Evolutionary conservation across 352 stramenopile genomes (phyloP), one percentile per base, ranked within the genome.

Genomic region (Halophytophthora polymorphica): DNA sequence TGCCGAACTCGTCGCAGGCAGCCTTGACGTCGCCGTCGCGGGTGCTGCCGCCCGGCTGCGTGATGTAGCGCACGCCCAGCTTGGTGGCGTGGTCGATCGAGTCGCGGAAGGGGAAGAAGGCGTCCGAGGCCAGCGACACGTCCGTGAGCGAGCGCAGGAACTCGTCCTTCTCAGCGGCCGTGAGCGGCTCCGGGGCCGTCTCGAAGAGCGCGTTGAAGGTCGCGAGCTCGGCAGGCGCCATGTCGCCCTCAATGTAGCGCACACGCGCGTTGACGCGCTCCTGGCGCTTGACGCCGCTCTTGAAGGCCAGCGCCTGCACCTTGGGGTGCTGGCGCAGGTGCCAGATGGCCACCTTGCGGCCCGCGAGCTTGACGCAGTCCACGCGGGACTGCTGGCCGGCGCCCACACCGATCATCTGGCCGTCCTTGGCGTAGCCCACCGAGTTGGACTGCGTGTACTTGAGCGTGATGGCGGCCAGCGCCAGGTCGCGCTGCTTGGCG

Each of bases 391-490:
- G 97, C 74, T 99, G 98, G 25, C 98, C 98, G 13, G 98, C 97
- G 40, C 98, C 98, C n/a, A 99, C 97, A 42, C 98, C 98, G 31
- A 99, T 97, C 96, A 99, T 99, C 86, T 99, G 98, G 23, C 97
- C 98, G 71, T 98, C 91, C 76, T 97, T 98, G 45, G 96, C 96
- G 77, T 99, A 99, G 8, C 95, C 97, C 11, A 99, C 96, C 33
- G 88, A 98, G 86, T 99, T 99, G 44, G 76, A 97, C 82, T 99
- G 97, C 50, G 97, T 99, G 82, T 99, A 99, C 86, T 99, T 99
- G 66, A 99, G 80, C 53, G 96, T 98, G 70, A 99, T 99, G 43
- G 91, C 97, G n/a, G 96, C 97, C 23, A 99, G 83, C 53, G 98
- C 96, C 48, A 99, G 79, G 69, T 99, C 97, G 45, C 96, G 89